These are phyloP conservation scores for Beauveria caledonica DNA, from an alignment of 2,329 filamentous ascomycete genomes.

Conservation along the genomic window DNA sequence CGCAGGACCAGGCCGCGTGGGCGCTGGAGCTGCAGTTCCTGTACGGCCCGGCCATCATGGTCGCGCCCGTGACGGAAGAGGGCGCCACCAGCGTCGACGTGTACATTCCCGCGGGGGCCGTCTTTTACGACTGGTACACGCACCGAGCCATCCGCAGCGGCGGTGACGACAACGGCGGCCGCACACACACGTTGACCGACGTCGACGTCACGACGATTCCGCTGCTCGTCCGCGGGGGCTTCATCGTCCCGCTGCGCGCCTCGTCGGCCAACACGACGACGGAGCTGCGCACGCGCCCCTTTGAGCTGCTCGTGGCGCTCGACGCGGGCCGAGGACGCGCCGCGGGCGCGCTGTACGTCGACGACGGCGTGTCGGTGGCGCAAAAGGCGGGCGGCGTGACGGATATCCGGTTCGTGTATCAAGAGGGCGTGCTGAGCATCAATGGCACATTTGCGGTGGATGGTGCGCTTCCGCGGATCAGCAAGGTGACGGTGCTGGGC, in stretches of 20 bases:
- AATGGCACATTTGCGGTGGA: slow-evolving; percentile 48
- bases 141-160: slow-evolving; percentile 43
- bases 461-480: slow-evolving; percentile 52
- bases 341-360: slow-evolving; percentile 58
- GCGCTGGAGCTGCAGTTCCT: slow-evolving; percentile 39
- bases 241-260: slow-evolving; percentile 52
- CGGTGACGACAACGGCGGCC: slow-evolving; percentile 20
- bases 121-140: slow-evolving; percentile 44
- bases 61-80: slow-evolving; percentile 36
- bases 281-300: slow-evolving; percentile 54
- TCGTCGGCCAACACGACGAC: slow-evolving; percentile 54
- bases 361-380: slow-evolving; percentile 61
- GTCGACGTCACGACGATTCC: slow-evolving; percentile 61
- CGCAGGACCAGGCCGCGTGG: slow-evolving; percentile 32
- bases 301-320: slow-evolving; percentile 63
- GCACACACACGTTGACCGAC: slow-evolving; percentile 24
- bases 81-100: slow-evolving; percentile 31
- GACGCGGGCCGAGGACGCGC: slow-evolving; percentile 55
- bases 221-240: slow-evolving; percentile 57
- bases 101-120: slow-evolving; percentile 38
- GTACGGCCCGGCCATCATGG: slow-evolving; percentile 35
- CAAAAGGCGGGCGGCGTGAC: slow-evolving; percentile 61
- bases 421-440: slow-evolving; percentile 38
- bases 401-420: slow-evolving; percentile 50
- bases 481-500: slow-evolving; percentile 44